These are phyloP conservation scores for Epichloe aotearoae DNA, from an alignment of 2,329 filamentous ascomycete species.

Conservation along the genomic window DNA sequence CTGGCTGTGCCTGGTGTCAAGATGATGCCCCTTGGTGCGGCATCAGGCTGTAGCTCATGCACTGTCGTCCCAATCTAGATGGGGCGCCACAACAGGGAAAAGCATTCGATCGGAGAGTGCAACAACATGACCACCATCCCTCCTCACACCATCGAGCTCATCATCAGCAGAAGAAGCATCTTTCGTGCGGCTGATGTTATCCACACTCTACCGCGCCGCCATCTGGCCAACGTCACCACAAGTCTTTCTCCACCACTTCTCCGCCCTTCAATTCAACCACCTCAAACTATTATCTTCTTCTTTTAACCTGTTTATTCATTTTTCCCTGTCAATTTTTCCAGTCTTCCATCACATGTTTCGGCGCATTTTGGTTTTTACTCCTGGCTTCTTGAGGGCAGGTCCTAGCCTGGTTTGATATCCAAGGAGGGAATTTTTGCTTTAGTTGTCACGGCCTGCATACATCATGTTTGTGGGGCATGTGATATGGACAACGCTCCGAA, in stretches of 20 bases:
- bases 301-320: background rate
- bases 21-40: background rate
- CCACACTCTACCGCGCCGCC: background rate
- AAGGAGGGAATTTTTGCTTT: background rate
- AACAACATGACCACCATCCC: background rate
- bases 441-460: slow-evolving; percentile 1
- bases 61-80: background rate
- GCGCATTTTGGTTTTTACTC: slow-evolving; percentile 1
- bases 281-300: background rate
- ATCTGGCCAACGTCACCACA: background rate
- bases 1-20: background rate
- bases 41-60: background rate
- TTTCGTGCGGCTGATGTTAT: background rate
- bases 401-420: slow-evolving; percentile 6
- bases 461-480: background rate
- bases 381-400: background rate
- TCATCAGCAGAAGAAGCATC: background rate
- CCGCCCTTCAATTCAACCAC: background rate
- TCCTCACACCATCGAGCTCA: background rate
- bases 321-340: background rate
- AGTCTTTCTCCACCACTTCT: background rate
- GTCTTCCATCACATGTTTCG: slow-evolving; percentile 2
- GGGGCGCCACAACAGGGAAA: background rate
- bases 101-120: background rate
- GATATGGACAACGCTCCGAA: background rate